Conservation (phyloP, 2,329 filamentous ascomycete species). For the Xylariaceae sp. region DNA sequence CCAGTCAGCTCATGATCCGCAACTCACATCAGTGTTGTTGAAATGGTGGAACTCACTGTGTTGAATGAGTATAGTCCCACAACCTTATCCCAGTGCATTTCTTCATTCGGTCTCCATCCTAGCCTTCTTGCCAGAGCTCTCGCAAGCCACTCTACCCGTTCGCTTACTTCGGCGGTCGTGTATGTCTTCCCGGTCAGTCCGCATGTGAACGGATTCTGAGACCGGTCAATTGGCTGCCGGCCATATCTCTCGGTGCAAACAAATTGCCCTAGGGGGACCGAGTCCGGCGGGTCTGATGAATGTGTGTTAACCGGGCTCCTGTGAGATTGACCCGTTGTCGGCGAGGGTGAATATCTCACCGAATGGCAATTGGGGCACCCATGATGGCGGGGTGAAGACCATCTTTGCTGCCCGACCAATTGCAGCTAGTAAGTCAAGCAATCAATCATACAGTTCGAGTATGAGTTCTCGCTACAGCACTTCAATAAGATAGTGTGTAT, state of each 20-base stretch:
- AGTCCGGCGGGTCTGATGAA: slow-evolving; percentile 50
- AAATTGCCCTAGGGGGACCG: slow-evolving; percentile 65
- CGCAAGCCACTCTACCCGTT: slow-evolving; percentile 63
- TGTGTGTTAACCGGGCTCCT: background rate
- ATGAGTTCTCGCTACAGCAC: background rate
- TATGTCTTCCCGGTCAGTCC: slow-evolving; percentile 64
- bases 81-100: slow-evolving; percentile 74
- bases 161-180: slow-evolving; percentile 56
- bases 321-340: background rate
- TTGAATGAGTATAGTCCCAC: slow-evolving; percentile 69
- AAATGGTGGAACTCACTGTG: slow-evolving; percentile 37
- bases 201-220: slow-evolving; percentile 67
- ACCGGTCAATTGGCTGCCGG: slow-evolving; percentile 54
- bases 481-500: background rate
- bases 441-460: too few species aligned
- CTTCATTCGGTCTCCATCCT: slow-evolving; percentile 65
- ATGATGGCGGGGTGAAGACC: slow-evolving; percentile 29
- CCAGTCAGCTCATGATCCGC: slow-evolving; percentile 1
- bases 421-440: too few species aligned
- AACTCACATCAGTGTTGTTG: background rate
- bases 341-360: slow-evolving; percentile 16
- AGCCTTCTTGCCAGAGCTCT: slow-evolving; percentile 63
- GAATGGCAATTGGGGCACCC: slow-evolving; percentile 28
- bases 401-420: slow-evolving; percentile 13
- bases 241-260: slow-evolving; percentile 67